Conservation (phyloP, 192 early-diverging fungal species). For the Coemansia sp. region DNA sequence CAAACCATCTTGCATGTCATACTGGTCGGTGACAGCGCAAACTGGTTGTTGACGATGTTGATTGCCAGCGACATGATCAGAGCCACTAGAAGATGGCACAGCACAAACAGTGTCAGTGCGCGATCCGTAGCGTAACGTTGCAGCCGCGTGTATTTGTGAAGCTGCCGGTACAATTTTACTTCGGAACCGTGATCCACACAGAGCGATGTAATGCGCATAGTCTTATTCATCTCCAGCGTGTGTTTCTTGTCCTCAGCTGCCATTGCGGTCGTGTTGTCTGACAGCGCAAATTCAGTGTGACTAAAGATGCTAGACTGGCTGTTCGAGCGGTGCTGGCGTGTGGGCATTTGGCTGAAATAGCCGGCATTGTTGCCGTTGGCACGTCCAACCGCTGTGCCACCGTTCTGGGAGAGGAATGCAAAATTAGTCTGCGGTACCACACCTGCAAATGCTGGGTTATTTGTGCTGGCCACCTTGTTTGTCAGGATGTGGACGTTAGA, state of each 20-base stretch:
- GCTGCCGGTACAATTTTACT: constrained; percentile 21
- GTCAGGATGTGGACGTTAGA: constrained; percentile 41
- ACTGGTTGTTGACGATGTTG: constrained; percentile 48
- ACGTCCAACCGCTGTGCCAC: too few species aligned
- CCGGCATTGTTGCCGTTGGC: not conserved
- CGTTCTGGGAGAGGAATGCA: constrained; percentile 5
- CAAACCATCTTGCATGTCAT: constrained; percentile 30
- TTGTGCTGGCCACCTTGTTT: constrained; percentile 30
- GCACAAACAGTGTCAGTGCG: constrained; percentile 17
- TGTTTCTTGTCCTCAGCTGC: constrained; percentile 26
- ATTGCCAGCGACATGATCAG: constrained; percentile 27
- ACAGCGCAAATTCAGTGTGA: constrained; percentile 24
- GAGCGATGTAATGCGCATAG: constrained; percentile 9
- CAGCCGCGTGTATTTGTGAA: constrained; percentile 35
- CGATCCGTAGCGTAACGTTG: constrained; percentile 30
- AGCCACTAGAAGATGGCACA: constrained; percentile 15
- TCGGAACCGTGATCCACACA: constrained; percentile 10
- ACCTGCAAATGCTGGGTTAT: constrained; percentile 28
- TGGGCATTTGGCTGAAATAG: not conserved
- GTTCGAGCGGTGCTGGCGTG: constrained; percentile 12
- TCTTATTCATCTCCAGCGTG: constrained; percentile 1
- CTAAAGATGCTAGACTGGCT: constrained; percentile 43
- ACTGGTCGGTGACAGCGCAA: constrained; percentile 23
- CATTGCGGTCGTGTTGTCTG: not conserved
- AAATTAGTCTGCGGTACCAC: constrained; percentile 22